Percentiles rank a stretch among this genome's conserved stretches.
Conservation (phyloP, 1,284 basidiomycete species). For the Apiotrichum gracile region DNA sequence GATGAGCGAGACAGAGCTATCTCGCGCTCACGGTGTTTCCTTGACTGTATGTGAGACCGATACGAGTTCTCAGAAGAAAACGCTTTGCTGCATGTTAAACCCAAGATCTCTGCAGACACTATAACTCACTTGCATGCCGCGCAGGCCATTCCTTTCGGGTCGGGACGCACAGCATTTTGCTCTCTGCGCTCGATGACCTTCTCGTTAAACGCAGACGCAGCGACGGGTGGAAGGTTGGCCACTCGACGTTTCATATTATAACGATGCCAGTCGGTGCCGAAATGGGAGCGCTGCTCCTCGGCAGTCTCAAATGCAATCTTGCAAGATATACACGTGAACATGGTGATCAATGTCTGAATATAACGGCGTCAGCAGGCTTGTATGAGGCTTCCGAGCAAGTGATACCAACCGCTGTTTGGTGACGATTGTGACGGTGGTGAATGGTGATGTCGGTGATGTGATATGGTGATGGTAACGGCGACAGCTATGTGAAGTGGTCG, state of each 20-base stretch:
- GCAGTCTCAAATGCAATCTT: slow-evolving; percentile 79
- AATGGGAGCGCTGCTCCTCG: slow-evolving; percentile 84
- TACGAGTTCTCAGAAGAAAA: slow-evolving; percentile 89
- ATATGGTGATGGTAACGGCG: too few species aligned
- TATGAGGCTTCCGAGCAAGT: too few species aligned
- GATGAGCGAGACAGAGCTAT: slow-evolving; percentile 23
- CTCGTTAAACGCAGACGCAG: slow-evolving; percentile 71
- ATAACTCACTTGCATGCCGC: slow-evolving; percentile 72
- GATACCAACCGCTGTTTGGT: too few species aligned
- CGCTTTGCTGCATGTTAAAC: slow-evolving; percentile 60
- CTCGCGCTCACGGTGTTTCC: slow-evolving; percentile 82
- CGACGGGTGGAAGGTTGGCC: slow-evolving; percentile 82
- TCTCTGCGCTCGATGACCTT: slow-evolving; percentile 77
- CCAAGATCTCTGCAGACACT: too few species aligned
- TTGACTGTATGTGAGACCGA: slow-evolving; percentile 78
- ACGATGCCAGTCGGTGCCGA: slow-evolving; percentile 88
- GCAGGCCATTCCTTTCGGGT: slow-evolving; percentile 62
- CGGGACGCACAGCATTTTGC: slow-evolving; percentile 65
- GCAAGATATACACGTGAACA: slow-evolving; percentile 89
- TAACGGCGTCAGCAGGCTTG: too few species aligned
- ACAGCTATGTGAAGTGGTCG: too few species aligned
- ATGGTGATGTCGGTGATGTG: too few species aligned
- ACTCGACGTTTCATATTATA: slow-evolving; percentile 99
- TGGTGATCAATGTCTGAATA: slow-evolving; percentile 2
- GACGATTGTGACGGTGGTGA: too few species aligned